Evolutionary conservation across 23 red algal genomes (phyloP).

Genomic region (Gracilaria gracilis): DNA sequence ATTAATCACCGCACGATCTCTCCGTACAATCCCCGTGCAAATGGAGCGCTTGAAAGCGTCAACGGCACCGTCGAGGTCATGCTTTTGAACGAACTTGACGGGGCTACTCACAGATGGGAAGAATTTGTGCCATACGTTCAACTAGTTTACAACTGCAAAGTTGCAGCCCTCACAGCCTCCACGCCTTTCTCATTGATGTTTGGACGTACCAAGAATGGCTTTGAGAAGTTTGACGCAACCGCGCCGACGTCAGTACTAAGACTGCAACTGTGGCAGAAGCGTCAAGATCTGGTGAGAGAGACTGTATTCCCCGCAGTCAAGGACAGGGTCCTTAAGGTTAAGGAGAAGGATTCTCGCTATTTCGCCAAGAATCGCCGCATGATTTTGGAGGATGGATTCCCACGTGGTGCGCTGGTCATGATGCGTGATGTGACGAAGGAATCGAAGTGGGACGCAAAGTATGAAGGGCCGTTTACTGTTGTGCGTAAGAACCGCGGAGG

Average conservation of each 20-base stretch:
- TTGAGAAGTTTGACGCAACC: neutral
- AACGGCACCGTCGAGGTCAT: neutral
- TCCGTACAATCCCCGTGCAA: neutral
- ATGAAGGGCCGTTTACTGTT: neutral
- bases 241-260: neutral
- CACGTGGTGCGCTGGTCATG: neutral
- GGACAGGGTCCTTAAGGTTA: neutral
- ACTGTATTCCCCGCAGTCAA: neutral
- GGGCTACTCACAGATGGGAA: neutral
- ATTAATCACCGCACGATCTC: slow-evolving; percentile 15
- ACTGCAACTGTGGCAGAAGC: neutral
- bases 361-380: neutral
- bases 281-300: neutral
- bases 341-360: neutral
- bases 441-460: neutral
- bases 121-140: neutral
- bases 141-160: neutral
- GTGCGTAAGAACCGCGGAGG: slow-evolving; percentile 1
- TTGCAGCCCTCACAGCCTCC: neutral
- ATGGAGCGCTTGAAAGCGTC: neutral
- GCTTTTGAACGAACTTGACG: slow-evolving; percentile 9
- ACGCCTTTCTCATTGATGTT: neutral
- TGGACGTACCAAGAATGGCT: neutral
- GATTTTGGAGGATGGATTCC: neutral
- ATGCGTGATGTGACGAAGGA: too few species aligned